Conservation (phyloP, 495 filamentous ascomycete genomes). For the Penicillium goetzii region DNA sequence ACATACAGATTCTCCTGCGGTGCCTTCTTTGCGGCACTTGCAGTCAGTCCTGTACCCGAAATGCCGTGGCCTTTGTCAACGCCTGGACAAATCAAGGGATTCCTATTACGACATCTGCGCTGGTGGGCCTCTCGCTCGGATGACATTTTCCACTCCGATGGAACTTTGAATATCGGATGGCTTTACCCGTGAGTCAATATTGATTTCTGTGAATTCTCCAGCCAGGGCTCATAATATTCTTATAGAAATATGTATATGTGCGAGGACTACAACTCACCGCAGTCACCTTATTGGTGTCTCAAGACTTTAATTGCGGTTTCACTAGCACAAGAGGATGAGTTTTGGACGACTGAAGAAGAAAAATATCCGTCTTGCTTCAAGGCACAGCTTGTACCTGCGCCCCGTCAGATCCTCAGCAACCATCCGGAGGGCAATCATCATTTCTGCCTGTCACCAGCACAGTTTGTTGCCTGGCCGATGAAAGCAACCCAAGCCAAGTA, state of each 20-base stretch:
- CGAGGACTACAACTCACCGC: conserved; percentile 78
- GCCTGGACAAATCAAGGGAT: conserved; percentile 66
- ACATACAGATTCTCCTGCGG: conserved; percentile 78
- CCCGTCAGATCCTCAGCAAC: conserved; percentile 20
- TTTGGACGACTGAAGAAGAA: conserved; percentile 61
- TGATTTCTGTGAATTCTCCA: too few species aligned
- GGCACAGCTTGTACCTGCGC: conserved; percentile 14
- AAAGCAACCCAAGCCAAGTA: conserved; percentile 77
- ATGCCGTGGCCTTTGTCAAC: conserved; percentile 63
- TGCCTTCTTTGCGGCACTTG: conserved; percentile 72
- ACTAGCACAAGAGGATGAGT: conserved; percentile 63
- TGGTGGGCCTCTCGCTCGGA: conserved; percentile 77
- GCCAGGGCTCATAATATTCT: background rate
- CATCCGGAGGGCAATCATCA: conserved; percentile 18
- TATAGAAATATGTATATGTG: conserved; percentile 68
- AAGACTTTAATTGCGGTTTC: conserved; percentile 70
- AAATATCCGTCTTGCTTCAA: conserved; percentile 8
- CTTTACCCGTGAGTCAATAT: conserved; percentile 55
- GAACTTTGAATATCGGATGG: conserved; percentile 73
- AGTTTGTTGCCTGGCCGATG: conserved; percentile 51
- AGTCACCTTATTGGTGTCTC: conserved; percentile 72
- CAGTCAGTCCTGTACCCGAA: conserved; percentile 55
- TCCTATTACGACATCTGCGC: conserved; percentile 69
- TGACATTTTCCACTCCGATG: conserved; percentile 50
- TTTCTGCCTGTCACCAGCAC: conserved; percentile 20